Percentiles rank a stretch among this genome's conserved stretches.
Evolutionary conservation across 305 asterid genomes (phyloP).

Genomic region (Rubia tinctorum): DNA sequence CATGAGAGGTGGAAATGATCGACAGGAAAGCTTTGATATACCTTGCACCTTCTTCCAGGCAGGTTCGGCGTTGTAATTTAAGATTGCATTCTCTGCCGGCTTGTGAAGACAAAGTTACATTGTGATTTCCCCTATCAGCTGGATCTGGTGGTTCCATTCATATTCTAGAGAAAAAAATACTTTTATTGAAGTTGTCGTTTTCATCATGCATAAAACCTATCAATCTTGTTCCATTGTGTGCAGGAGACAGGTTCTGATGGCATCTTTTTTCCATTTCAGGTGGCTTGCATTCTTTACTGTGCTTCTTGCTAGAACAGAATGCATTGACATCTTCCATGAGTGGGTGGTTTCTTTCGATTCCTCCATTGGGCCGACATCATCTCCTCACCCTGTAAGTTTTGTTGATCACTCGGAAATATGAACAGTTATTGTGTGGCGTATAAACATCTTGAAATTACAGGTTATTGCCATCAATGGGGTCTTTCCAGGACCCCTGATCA

Average conservation of each 20-base stretch:
- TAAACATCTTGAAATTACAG: conserved; percentile 26
- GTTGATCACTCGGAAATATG: not conserved
- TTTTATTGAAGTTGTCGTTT: not conserved
- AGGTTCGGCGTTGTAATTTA: not conserved
- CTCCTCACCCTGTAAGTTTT: conserved; percentile 30
- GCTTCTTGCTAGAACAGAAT: conserved; percentile 24
- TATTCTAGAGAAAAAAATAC: no score
- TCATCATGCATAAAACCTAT: not conserved
- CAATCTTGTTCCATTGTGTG: not conserved
- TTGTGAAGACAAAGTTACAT: not conserved
- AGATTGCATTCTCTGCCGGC: conserved; percentile 7
- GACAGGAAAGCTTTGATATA: not conserved
- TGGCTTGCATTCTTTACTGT: conserved; percentile 18
- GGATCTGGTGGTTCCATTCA: not conserved
- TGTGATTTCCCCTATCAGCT: not conserved
- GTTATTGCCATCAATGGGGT: conserved; percentile 61
- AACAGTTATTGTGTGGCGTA: not conserved
- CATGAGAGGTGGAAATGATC: not conserved
- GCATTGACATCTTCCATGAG: conserved; percentile 44
- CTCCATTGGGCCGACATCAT: conserved; percentile 27
- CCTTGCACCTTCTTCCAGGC: not conserved
- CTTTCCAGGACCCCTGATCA: conserved; percentile 73
- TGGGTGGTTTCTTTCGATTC: conserved; percentile 51
- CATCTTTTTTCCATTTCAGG: conserved; percentile 15
- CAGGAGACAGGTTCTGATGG: conserved; percentile 24